Evolutionary conservation across 2,329 filamentous ascomycete genomes (phyloP).

Genomic region (Blastomyces gilchristii): DNA sequence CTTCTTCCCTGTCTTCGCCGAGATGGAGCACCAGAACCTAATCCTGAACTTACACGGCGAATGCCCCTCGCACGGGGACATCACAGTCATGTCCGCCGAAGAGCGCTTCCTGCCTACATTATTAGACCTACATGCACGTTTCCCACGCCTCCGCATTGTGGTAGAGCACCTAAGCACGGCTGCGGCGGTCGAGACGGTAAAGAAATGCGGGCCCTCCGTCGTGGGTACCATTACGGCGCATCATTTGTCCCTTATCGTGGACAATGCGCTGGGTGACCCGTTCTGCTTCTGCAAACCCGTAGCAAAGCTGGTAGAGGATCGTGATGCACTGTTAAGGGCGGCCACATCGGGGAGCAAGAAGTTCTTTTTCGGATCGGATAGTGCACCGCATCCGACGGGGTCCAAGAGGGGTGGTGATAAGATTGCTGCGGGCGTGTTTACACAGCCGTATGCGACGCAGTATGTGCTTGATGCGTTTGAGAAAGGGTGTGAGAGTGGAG

Average conservation of each 20-base stretch:
- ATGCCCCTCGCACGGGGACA: constrained; percentile 48
- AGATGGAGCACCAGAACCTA: constrained; percentile 75
- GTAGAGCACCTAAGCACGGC: constrained; percentile 83
- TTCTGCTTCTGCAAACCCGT: constrained; percentile 74
- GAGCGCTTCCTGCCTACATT: constrained; percentile 72
- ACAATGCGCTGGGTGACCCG: constrained; percentile 61
- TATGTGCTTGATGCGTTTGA: constrained; percentile 51
- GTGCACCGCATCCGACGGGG: constrained; percentile 52
- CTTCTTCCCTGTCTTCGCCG: constrained; percentile 58
- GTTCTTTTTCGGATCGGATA: constrained; percentile 61
- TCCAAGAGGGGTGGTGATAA: constrained; percentile 47
- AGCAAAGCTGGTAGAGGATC: constrained; percentile 60
- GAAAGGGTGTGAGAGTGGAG: constrained; percentile 44
- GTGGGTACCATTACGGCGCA: constrained; percentile 73
- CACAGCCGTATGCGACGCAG: constrained; percentile 50
- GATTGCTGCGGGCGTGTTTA: constrained; percentile 51
- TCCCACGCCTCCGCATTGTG: constrained; percentile 49
- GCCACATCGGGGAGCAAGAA: constrained; percentile 43
- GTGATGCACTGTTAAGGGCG: constrained; percentile 59
- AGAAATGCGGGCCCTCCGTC: constrained; percentile 65
- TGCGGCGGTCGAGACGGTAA: constrained; percentile 68
- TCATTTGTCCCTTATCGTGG: constrained; percentile 69
- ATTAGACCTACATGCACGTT: constrained; percentile 58
- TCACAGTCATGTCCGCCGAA: constrained; percentile 59
- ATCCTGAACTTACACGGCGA: constrained; percentile 94